These are phyloP conservation scores for Hamamelis virginiana DNA, from an alignment of 164 flowering plant genomes.

Conservation along the genomic window DNA sequence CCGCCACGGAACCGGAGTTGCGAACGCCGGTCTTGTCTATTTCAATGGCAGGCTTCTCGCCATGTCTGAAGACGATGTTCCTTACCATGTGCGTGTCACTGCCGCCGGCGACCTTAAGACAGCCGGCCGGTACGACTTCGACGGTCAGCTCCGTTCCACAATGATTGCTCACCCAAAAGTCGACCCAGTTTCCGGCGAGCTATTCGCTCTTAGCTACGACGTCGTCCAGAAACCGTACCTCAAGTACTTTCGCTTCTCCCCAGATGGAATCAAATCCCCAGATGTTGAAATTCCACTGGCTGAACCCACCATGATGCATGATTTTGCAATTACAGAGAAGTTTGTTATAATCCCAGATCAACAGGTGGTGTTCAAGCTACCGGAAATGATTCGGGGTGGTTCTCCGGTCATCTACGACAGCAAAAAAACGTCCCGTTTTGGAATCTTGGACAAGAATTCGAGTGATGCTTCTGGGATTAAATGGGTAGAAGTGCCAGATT, in stretches of 20 bases:
- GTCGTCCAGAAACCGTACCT: conserved; percentile 14
- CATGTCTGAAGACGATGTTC: conserved; percentile 18
- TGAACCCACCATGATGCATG: conserved; percentile 3
- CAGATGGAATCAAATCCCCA: conserved; percentile 2
- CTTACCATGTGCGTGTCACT: conserved; percentile 13
- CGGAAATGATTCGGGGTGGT: conserved; percentile 16
- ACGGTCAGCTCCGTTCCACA: conserved; percentile 8
- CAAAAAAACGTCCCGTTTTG: conserved; percentile 8
- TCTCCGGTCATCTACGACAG: conserved; percentile 15
- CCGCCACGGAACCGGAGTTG: conserved; percentile 11
- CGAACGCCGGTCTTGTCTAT: conserved; percentile 18
- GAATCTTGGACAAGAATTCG: conserved; percentile 1
- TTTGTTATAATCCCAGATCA: conserved; percentile 11
- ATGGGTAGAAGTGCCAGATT: conserved; percentile 15
- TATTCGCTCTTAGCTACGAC: conserved; percentile 17
- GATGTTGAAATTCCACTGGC: conserved; percentile 10
- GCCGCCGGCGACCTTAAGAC: conserved; percentile 12
- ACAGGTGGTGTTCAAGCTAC: conserved; percentile 17
- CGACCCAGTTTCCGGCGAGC: conserved; percentile 13
- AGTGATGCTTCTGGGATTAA: background rate
- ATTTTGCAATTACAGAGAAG: conserved; percentile 12
- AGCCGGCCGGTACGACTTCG: conserved; percentile 7
- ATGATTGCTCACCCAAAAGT: conserved; percentile 23
- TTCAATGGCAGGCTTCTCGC: conserved; percentile 13
- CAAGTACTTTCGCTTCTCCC: conserved; percentile 10